Base-by-base conservation (phyloP, 2,329 filamentous ascomycete species). In the Blumeriella jaapii region DNA sequence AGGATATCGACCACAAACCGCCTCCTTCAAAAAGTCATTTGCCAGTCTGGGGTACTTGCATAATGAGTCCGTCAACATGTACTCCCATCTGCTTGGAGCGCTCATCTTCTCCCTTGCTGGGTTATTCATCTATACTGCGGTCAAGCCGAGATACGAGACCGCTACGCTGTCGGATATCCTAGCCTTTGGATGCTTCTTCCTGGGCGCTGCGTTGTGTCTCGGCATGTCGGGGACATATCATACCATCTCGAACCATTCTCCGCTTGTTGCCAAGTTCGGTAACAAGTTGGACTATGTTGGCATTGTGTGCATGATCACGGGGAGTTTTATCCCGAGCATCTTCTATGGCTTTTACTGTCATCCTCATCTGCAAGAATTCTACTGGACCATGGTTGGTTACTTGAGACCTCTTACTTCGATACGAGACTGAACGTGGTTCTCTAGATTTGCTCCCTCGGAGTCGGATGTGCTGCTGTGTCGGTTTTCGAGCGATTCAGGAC, bases 251-350 rank as follows among this genome's bases (percentile, higher is more conserved):
- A 94, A 95, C 47, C 91, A 98, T 58, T 91, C 82, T 12, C 72
- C 75, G 23, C 60, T 61, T 2, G 83, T 95, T 10, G 77, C 81
- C 2, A 78, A 73, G 42, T 82, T 85, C 65, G 87, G 87, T 8
- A 96, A 96, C 57, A 84, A 93, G 58, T 63, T 96, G 38, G 91
- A 98, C 56, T 96, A 98, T 56, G 74, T 89, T 4, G 91, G 91
- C 5, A 98, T 98, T 49, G 83, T 96, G 18, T 74, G 78, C 31
- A 63, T 98, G 47, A 96, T 96, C 40, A 82, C 89, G 47, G 91
- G 91, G 5, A 89, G 81, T 55, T 94, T 89, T 54, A 74, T 96
- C 29, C 87, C 91, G 2, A 81, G 82, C 31, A 59, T 98, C 40
- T 91, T 84, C 58, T 94, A 93, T 58, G 86, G 80, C 3, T 85